A percentile compares a stretch with the other conserved stretches of the same genome.
Evolutionary conservation across 139 green algal species (phyloP).

Genomic region (Chlamydomonas incerta): DNA sequence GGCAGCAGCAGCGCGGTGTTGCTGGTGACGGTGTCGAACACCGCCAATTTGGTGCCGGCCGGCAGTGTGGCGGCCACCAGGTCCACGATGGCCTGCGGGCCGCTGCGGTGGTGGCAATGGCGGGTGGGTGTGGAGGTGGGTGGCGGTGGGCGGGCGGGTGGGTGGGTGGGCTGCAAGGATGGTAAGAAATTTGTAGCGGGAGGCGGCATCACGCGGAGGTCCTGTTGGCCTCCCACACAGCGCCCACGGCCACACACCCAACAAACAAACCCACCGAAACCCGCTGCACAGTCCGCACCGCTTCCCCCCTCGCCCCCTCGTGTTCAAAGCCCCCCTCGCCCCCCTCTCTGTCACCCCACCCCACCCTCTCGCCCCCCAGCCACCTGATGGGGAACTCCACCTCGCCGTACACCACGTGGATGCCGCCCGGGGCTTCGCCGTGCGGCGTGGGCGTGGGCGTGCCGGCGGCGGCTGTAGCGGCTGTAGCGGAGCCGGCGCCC

Average conservation of each 20-base stretch:
- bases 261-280: too few relatives aligned
- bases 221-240: too few relatives aligned
- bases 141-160: not conserved
- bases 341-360: too few relatives aligned
- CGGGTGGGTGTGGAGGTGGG: too few relatives aligned
- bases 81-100: constrained; percentile 54
- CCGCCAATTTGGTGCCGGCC: constrained; percentile 53
- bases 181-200: not conserved
- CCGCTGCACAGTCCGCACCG: too few relatives aligned
- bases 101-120: constrained; percentile 23
- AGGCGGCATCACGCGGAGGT: too few relatives aligned
- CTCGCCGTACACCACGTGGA: constrained; percentile 55
- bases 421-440: not conserved
- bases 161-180: not conserved
- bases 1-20: constrained; percentile 77
- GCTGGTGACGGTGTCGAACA: constrained; percentile 77
- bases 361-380: not conserved
- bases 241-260: too few relatives aligned
- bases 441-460: too few relatives aligned
- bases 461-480: not conserved
- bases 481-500: not conserved
- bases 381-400: constrained; percentile 64
- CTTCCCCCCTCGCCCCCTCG: too few relatives aligned
- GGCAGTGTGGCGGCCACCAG: constrained; percentile 62
- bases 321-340: too few relatives aligned